Base-by-base conservation (phyloP, 371 early-diverging fungal species). In the Mucor saturninus region DNA sequence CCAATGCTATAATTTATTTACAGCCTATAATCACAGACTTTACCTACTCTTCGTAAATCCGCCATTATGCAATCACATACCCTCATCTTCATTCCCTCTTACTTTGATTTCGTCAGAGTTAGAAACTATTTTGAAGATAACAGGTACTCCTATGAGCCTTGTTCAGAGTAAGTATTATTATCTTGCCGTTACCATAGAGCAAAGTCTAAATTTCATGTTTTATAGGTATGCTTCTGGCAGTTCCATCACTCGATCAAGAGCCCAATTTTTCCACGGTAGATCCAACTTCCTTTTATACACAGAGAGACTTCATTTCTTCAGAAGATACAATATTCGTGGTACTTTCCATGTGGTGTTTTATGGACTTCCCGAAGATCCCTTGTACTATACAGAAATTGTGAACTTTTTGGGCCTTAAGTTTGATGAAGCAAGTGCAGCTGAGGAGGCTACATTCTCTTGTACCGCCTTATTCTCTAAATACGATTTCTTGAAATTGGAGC, bases 251-350 rank as follows among this genome's bases (percentile, higher is more conserved):
- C 80, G 92, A 37, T 87, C 92, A 0, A 86, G 97, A 54, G 73
- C 89, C 4, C 68, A 81, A 52, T 95, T 98, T 69, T 92, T 89
- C 79, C 86, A 89, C 26, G 95, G 94, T 13, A 81, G 89, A n/a
- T 71, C 85, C 21, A 77, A 83, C 52, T 89, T 94, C 59, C 61
- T 97, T 48, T 68, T 99, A 9, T 89, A 88, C 65, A 95, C 97
- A 7, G 99, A 98, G 74, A 89, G 99, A 31, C 89, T 93, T 61
- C 96, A 98, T 76, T 99, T 93, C 73, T 99, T 92, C 83, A 84
- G 95, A 69, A 75, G 94, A 62, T 90, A 91, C 62, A 85, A 86
- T 43, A 88, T 98, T 57, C 87, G 93, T 48, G 97, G 96, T 35
- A 84, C 91, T 29, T 85, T 87, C 64, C 90, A 95, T 63, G 61